These are phyloP conservation scores for Tarenaya hassleriana DNA, from an alignment of 345 rosid genomes.

Conservation along the genomic window DNA sequence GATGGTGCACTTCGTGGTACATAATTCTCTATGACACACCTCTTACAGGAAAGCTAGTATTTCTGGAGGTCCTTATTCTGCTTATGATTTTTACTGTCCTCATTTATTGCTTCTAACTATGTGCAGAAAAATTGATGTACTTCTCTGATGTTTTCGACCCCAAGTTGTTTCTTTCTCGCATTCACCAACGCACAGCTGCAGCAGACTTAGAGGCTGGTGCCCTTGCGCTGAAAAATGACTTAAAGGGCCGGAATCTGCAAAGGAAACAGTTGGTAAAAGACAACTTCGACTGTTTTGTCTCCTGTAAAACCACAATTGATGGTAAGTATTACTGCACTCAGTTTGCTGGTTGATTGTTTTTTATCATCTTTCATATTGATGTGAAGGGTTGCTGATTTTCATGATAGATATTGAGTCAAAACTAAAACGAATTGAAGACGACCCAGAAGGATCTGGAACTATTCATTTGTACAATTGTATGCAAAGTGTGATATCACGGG, in stretches of 20 bases:
- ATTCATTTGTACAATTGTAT: conserved; percentile 69
- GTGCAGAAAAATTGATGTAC: conserved; percentile 86
- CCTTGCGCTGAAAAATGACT: conserved; percentile 88
- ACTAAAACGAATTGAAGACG: conserved; percentile 89
- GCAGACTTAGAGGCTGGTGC: conserved; percentile 94
- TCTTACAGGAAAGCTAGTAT: neutral
- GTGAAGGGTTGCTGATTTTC: conserved; percentile 17
- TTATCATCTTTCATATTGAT: conserved; percentile 19
- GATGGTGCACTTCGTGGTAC: conserved; percentile 73
- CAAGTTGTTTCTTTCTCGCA: conserved; percentile 84
- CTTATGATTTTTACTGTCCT: conserved; percentile 1
- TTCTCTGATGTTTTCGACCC: conserved; percentile 85
- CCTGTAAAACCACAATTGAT: conserved; percentile 97
- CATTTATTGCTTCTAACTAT: conserved; percentile 9
- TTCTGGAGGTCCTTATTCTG: neutral
- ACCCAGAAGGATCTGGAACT: conserved; percentile 97
- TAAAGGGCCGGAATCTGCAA: conserved; percentile 84
- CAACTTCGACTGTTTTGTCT: conserved; percentile 98
- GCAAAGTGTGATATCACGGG: conserved; percentile 76
- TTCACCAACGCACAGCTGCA: conserved; percentile 72
- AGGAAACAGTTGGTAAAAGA: conserved; percentile 93
- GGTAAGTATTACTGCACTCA: conserved; percentile 43
- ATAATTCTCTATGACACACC: conserved; percentile 9
- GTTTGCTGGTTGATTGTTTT: conserved; percentile 14
- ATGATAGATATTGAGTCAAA: conserved; percentile 84